Base-by-base conservation (phyloP, 495 filamentous ascomycete species). In the Opeltia flavorubescens region DNA sequence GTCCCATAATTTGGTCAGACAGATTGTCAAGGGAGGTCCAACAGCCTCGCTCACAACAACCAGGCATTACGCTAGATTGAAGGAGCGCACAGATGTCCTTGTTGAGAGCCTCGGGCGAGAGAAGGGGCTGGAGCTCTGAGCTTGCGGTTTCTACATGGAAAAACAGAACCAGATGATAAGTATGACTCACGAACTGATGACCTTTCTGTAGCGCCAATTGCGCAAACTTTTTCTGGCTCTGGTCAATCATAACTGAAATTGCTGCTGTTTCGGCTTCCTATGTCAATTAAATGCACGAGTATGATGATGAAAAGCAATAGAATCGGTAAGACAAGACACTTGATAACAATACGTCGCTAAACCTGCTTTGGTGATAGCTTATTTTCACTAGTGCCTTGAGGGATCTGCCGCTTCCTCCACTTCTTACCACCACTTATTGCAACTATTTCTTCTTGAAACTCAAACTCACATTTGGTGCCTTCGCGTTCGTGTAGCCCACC, bases 51-150 rank as follows among this genome's bases (percentile, higher is more conserved):
- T 17, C 26, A n/a, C 39, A 33, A 13, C 45, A 29, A 28, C 5
- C 15, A 31, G 43, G 45, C 55, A 58, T 58, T 31, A 58, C 55
- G 49, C 50, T 38, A 9, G 29, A 24, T 31, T 21, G 26, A n/a
- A 25, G 27, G 46, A 44, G 44, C 28, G 53, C 28, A 43, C 39
- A 24, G 20, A 29, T 21, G 54, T 36, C 43, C 50, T 52, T 50
- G 50, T 55, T 18, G 47, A 24, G n/a, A 30, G 21, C 21, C 36
- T 18, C n/a, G n/a, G 11, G 9, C 11, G 39, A 43, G 50, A 12
- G 27, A 50, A 58, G 55, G 43, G 44, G 33, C 44, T 35, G 43
- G 30, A 4, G 36, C 13, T 46, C 30, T 26, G 43, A 29, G 1
- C 25, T 47, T 50, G 43, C 46, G 30, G 20, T 31, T 5, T 21